Conservation (phyloP, 768 basidiomycete genomes). For the Tricholoma sp. region DNA sequence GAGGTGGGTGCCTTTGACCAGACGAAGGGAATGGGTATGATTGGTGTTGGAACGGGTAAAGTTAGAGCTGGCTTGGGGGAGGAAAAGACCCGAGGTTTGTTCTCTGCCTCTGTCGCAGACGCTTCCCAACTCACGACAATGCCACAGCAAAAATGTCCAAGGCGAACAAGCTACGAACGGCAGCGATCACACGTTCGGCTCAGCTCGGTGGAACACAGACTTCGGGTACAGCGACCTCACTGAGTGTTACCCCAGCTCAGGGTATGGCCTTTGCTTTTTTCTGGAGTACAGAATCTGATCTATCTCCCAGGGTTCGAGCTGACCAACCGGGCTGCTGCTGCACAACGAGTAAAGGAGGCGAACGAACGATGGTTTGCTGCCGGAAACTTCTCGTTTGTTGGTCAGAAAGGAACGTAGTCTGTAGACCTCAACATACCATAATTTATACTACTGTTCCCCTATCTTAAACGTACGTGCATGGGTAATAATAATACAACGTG, state of each 20-base stretch:
- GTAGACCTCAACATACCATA: not conserved
- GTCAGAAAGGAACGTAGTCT: conserved; percentile 38
- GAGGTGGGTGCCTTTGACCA: conserved; percentile 97
- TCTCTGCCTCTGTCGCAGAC: conserved; percentile 1
- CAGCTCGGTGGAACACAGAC: conserved; percentile 44
- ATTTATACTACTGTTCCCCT: conserved; percentile 2
- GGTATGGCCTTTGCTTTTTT: conserved; percentile 39
- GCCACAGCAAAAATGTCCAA: conserved; percentile 89
- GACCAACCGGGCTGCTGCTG: conserved; percentile 82
- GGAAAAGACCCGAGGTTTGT: conserved; percentile 83
- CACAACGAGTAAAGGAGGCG: conserved; percentile 89
- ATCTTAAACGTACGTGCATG: conserved; percentile 18
- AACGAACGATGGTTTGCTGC: conserved; percentile 96
- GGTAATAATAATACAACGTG: conserved; percentile 27
- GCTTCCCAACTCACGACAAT: not conserved
- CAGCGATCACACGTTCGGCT: conserved; percentile 74
- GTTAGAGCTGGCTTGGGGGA: conserved; percentile 86
- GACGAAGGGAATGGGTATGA: conserved; percentile 98
- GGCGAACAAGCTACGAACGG: conserved; percentile 85
- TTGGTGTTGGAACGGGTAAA: conserved; percentile 81
- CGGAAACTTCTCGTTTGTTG: conserved; percentile 77
- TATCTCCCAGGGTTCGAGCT: conserved; percentile 74
- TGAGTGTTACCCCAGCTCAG: conserved; percentile 95
- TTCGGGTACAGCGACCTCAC: conserved; percentile 85
- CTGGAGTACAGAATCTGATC: conserved; percentile 9